Percentiles rank a stretch among this genome's conserved stretches.
Conservation (phyloP, 2,329 filamentous ascomycete genomes). For the Stachybotrys elegans region DNA sequence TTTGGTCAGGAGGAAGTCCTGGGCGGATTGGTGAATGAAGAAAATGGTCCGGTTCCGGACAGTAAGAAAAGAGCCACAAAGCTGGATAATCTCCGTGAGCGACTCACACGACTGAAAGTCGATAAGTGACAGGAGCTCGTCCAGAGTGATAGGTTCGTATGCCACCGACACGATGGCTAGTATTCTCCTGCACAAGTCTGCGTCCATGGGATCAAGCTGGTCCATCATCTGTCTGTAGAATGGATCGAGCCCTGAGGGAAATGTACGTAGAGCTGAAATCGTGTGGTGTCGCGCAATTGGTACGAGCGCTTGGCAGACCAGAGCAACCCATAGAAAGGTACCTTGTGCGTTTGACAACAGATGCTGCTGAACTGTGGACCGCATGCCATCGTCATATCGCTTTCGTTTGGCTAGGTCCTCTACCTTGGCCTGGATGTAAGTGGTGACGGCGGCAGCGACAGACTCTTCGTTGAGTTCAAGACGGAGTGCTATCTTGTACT, state of each 20-base stretch:
- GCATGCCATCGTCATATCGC: conserved; percentile 6
- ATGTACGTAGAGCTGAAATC: conserved; percentile 11
- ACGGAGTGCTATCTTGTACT: conserved; percentile 19
- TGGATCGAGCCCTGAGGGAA: conserved; percentile 27
- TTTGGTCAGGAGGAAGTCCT: conserved; percentile 21
- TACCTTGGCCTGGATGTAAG: conserved; percentile 31
- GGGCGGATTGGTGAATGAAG: conserved; percentile 36
- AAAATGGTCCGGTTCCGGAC: not conserved
- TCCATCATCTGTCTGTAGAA: conserved; percentile 34
- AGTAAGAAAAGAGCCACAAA: conserved; percentile 15
- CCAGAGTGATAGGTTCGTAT: conserved; percentile 30
- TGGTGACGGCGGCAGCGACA: conserved; percentile 27
- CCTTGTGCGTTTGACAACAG: conserved; percentile 25
- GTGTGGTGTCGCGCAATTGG: conserved; percentile 7
- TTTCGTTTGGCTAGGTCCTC: conserved; percentile 15
- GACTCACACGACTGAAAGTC: conserved; percentile 8
- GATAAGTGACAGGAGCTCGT: conserved; percentile 23
- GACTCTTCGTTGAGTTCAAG: conserved; percentile 31
- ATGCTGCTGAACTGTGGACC: conserved; percentile 5
- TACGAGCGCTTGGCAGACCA: conserved; percentile 13
- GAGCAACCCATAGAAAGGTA: conserved; percentile 24
- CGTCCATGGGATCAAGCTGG: conserved; percentile 18
- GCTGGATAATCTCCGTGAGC: conserved; percentile 20
- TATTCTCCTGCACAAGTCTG: conserved; percentile 24
- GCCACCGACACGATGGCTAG: conserved; percentile 22